Conservation (phyloP, 805 yeast genomes). For the Lipomyces sp. region DNA sequence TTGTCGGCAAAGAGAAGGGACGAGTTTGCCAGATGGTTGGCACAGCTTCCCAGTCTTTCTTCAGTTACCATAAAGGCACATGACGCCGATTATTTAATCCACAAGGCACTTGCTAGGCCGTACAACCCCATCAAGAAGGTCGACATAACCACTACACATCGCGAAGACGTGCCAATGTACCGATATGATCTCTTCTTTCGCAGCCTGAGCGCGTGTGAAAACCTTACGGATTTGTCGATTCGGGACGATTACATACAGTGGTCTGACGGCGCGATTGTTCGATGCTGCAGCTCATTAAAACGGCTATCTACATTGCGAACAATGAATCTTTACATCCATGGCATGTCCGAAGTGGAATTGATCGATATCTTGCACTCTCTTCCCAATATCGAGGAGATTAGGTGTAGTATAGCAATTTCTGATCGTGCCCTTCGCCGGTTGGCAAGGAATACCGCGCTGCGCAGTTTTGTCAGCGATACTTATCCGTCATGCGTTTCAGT, state of each 20-base stretch:
- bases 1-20: conserved; percentile 2
- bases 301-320: conserved; percentile 8
- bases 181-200: conserved; percentile 17
- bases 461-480: not conserved
- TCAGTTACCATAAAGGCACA: conserved; percentile 5
- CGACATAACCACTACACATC: conserved; percentile 1
- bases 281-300: conserved; percentile 8
- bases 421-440: conserved; percentile 5
- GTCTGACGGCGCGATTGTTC: conserved; percentile 4
- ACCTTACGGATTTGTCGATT: conserved; percentile 4
- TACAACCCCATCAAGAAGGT: conserved; percentile 8
- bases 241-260: conserved; percentile 1
- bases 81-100: conserved; percentile 13
- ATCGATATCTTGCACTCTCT: conserved; percentile 1
- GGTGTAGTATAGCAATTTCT: not conserved
- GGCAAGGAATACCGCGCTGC: not conserved
- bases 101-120: conserved; percentile 5
- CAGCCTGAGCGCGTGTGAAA: conserved; percentile 12
- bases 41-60: conserved; percentile 8
- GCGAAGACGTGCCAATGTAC: conserved; percentile 11
- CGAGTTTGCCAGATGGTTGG: conserved; percentile 11
- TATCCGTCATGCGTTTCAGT: conserved; percentile 14
- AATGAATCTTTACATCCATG: conserved; percentile 10
- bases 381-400: conserved; percentile 3
- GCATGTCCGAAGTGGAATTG: conserved; percentile 8